phyloP scores from a whole-genome alignment of 1,284 basidiomycete species.

The Ceratorhiza oryzae-sativae region DNA sequence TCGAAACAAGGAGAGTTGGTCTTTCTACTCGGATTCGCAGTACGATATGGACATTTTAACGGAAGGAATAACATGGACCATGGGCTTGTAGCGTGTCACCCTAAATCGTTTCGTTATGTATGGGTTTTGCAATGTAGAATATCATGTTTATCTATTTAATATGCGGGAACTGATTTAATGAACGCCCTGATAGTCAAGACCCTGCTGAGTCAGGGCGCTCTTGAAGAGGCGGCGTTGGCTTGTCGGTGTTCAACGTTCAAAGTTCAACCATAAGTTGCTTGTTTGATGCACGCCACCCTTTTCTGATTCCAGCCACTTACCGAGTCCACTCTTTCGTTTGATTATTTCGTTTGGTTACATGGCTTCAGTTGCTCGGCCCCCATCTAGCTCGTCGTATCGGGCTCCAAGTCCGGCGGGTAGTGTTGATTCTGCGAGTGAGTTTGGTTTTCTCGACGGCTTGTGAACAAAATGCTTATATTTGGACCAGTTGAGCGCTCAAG shows the following conservation, averaged over 20 bases:
- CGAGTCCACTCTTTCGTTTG: constrained; percentile 11
- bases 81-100: not conserved
- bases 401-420: constrained; percentile 29
- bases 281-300: not conserved
- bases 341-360: constrained; percentile 8
- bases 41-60: constrained; percentile 63
- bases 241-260: not conserved
- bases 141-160: not conserved
- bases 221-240: not conserved
- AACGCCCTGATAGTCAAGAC: constrained; percentile 5
- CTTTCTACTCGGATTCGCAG: constrained; percentile 69
- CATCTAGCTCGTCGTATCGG: constrained; percentile 36
- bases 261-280: constrained; percentile 7
- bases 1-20: constrained; percentile 60
- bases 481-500: not conserved
- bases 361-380: constrained; percentile 26
- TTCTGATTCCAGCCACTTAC: not conserved
- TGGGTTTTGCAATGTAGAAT: not conserved
- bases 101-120: not conserved
- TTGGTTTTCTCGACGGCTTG: not conserved
- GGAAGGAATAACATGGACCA: constrained; percentile 18
- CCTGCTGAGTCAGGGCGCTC: constrained; percentile 11
- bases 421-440: not conserved
- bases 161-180: not conserved
- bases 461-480: not conserved